Percentiles rank a stretch among this genome's conserved stretches.
These are phyloP conservation scores for Dactylellina cionopaga DNA, from an alignment of 2,329 filamentous ascomycete species.

Conservation along the genomic window DNA sequence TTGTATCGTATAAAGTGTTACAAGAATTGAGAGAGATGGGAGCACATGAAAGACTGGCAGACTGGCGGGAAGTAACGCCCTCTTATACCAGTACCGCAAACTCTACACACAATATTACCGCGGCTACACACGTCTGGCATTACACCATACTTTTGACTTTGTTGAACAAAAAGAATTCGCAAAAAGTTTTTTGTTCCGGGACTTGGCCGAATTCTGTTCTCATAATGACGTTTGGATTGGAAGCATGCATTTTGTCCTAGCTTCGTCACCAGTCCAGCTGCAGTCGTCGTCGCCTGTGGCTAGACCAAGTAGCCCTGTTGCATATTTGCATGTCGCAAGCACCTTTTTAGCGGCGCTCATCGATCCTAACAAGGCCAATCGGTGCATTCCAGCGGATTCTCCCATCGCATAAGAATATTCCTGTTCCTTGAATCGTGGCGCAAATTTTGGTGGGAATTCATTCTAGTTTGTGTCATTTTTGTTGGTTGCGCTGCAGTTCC, in stretches of 20 bases:
- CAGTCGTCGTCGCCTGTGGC: not conserved
- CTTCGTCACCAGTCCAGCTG: too few relatives aligned
- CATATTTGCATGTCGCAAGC: too few relatives aligned
- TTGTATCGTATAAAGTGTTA: not conserved
- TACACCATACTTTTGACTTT: slow-evolving; percentile 3
- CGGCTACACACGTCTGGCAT: slow-evolving; percentile 1
- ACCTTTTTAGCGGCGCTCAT: not conserved
- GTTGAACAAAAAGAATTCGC: not conserved
- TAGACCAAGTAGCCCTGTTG: too few relatives aligned
- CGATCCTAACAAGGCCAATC: not conserved
- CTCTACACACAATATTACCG: slow-evolving; percentile 4
- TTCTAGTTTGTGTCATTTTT: too few relatives aligned
- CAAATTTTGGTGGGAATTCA: not conserved
- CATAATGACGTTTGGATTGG: slow-evolving; percentile 52
- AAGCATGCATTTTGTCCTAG: too few relatives aligned
- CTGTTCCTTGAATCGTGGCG: not conserved
- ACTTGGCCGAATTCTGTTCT: slow-evolving; percentile 36
- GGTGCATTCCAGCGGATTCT: slow-evolving; percentile 23
- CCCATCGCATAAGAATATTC: not conserved
- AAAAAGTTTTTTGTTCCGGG: not conserved
- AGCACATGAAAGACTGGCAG: not conserved
- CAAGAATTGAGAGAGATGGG: not conserved
- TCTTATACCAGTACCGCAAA: slow-evolving; percentile 41
- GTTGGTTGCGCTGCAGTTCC: slow-evolving; percentile 2
- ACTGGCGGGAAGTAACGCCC: slow-evolving; percentile 34